Base-by-base conservation (phyloP, 306 rosid species). In the Dryas drummondii region DNA sequence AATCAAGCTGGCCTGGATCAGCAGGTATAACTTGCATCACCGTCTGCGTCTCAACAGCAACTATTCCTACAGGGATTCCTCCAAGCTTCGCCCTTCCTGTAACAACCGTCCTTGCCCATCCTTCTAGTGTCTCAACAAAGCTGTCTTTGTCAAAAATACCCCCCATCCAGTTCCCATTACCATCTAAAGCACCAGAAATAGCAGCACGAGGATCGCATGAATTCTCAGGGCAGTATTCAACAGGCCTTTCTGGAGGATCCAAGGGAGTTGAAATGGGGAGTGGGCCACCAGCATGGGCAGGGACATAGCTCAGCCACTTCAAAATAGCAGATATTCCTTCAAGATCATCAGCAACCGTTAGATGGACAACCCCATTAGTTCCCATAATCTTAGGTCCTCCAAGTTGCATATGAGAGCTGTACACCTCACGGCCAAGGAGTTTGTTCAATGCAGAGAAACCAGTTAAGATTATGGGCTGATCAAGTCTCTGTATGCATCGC, bases 351-450 rank as follows among this genome's bases (percentile, higher is more conserved):
- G 91, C 87, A 71, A 94, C 98, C 6, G 98, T 94, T 55, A 94
- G 93, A 89, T 94, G 98, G 72, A 94, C 98, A 40, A 94, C 98
- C 81, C 97, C 98, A 82, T 94, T 94, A 4, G 98, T 94, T 70
- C 97, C 97, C 98, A 94, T 94, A 73, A 94, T 92, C 84, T 94
- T 94, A 12, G 98, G 98, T 77, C 98, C 98, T 74, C 98, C 98
- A 22, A 94, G 93, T 82, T 94, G 98, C 98, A 94, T 94, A 87
- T 94, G 98, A n/a, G 98, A 94, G 87, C 98, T 94, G 86, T 94
- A 94, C 32, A 94, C 98, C 86, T 94, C 98, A 74, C 98, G 87
- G 58, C 98, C 98, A 76, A 94, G 98, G 66, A 94, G 97, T 82
- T 94, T 94, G 91, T 94, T 94, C 70, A 94, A 82, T 3, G 98